Conservation (phyloP, 78 protist genomes). For the Dictyostelium intermedium region DNA sequence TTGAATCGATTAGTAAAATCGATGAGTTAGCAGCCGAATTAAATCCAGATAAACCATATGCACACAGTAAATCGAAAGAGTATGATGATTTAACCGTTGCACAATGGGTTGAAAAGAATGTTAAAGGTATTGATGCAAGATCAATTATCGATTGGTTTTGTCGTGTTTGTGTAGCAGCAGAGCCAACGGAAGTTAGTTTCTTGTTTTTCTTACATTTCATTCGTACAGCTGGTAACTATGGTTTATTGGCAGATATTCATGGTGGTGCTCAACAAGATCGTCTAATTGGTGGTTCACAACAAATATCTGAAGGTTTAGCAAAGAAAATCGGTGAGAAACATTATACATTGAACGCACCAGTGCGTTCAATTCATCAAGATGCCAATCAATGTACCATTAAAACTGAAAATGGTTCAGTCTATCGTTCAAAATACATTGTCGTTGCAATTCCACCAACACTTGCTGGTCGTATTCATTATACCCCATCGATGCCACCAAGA, state of each 20-base stretch:
- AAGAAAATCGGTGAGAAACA: not conserved
- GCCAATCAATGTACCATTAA: slow-evolving; percentile 8
- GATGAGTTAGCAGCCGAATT: slow-evolving; percentile 37
- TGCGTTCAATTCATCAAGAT: slow-evolving; percentile 41
- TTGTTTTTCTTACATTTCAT: slow-evolving; percentile 51
- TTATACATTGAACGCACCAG: slow-evolving; percentile 29
- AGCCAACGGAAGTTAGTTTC: slow-evolving; percentile 53
- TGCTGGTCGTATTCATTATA: slow-evolving; percentile 68
- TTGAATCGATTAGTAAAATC: slow-evolving; percentile 22
- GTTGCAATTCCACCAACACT: slow-evolving; percentile 73
- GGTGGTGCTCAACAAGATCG: slow-evolving; percentile 78
- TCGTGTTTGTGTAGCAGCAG: slow-evolving; percentile 69
- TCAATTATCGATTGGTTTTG: slow-evolving; percentile 53
- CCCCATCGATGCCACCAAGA: slow-evolving; percentile 47
- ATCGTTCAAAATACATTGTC: slow-evolving; percentile 40
- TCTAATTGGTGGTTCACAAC: slow-evolving; percentile 81
- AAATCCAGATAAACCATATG: slow-evolving; percentile 25
- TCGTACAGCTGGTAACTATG: slow-evolving; percentile 63
- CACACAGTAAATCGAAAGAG: slow-evolving; percentile 8
- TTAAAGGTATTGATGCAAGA: slow-evolving; percentile 30
- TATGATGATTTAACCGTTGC: slow-evolving; percentile 34
- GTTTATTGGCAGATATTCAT: slow-evolving; percentile 64
- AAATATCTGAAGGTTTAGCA: slow-evolving; percentile 63
- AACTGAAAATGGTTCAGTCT: slow-evolving; percentile 11
- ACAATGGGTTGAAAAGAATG: slow-evolving; percentile 32